Evolutionary conservation across 345 rosid species (phyloP), one percentile per base, ranked within the genome.

Genomic region (Citrus unshiu): DNA sequence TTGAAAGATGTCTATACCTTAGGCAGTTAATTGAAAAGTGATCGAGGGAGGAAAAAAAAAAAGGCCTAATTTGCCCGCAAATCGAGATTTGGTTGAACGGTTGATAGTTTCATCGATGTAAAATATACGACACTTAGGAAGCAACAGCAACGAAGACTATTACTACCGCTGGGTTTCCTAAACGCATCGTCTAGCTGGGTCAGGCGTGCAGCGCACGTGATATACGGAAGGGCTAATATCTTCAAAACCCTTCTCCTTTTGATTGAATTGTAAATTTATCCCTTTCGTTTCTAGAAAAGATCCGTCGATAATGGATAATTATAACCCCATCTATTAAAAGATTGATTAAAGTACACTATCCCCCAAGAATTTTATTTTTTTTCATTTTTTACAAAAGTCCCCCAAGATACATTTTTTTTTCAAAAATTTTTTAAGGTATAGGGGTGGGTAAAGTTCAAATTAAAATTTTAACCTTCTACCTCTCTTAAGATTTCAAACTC

Each of bases 71-170:
- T 18, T 16, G 21, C 54, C 24, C 7, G 63, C 37, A 9, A 49
- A 51, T 51, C 29, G 54, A 66, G 71, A 51, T 76, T 51, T 76
- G 72, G 54, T 46, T 46, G 12, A 9, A 46, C 70, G 30, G 9
- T 7, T 34, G 34, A n/a, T 64, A 70, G 71, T 16, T 65, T 76
- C 51, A 54, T 54, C 71, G 72, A 76, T 73, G 66, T 59, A 2
- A 4, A 30, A 1, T 2, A 13, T 73, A 24, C 56, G 70, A 75
- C 63, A 22, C 63, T 76, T 54, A 2, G 51, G 63, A 12, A 18
- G 21, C 27, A 75, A 63, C 62, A 22, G 34, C 10, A 13, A 76
- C n/a, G 64, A 62, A 13, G 35, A 12, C 57, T 13, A 40, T 22
- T 34, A 1, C 64, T 57, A 6, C 51, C 4, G 51, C 51, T 46